phyloP scores from a whole-genome alignment of 345 rosid species.

The Salix udensis region DNA sequence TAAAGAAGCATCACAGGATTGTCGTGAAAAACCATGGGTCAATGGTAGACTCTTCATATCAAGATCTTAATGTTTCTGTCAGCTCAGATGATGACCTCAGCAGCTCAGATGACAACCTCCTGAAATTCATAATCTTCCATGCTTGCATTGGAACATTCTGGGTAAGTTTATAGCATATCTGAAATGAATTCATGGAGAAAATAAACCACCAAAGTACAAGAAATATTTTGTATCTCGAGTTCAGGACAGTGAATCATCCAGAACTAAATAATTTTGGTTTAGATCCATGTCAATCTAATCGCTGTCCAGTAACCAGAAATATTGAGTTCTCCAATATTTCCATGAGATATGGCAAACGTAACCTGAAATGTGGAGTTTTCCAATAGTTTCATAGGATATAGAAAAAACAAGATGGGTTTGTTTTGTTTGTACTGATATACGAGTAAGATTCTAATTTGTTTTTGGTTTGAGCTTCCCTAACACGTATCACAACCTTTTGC shows the following conservation, averaged over 20 bases:
- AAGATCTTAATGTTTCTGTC: conserved; percentile 47
- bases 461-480: neutral
- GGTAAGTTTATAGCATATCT: conserved; percentile 43
- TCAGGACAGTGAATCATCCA: neutral
- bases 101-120: conserved; percentile 54
- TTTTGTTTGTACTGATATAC: neutral
- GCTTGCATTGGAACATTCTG: conserved; percentile 50
- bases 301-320: neutral
- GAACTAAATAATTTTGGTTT: neutral
- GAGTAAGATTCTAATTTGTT: neutral
- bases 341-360: no score
- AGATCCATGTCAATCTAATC: neutral
- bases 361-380: neutral
- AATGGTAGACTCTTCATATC: conserved; percentile 44
- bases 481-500: conserved; percentile 9
- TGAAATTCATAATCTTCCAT: conserved; percentile 46
- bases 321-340: neutral
- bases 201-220: neutral
- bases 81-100: conserved; percentile 44
- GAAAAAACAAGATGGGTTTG: no score
- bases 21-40: conserved; percentile 51
- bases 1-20: conserved; percentile 51
- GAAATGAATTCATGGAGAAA: neutral
- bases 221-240: neutral
- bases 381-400: neutral